These are phyloP conservation scores for Rusavskia elegans DNA, from an alignment of 495 filamentous ascomycete genomes.

Conservation along the genomic window DNA sequence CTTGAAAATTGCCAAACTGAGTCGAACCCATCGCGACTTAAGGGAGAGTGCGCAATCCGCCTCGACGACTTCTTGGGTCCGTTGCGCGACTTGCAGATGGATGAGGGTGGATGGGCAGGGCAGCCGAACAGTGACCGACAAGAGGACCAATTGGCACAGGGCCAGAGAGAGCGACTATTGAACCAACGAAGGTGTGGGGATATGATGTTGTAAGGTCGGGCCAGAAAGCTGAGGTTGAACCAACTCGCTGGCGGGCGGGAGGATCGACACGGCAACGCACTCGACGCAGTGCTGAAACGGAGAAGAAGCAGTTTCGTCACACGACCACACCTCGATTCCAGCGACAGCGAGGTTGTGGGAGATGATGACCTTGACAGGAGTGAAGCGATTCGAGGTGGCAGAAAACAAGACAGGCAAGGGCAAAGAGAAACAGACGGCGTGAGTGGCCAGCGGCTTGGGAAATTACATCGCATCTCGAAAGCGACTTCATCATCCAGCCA, in stretches of 20 bases:
- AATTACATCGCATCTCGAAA: background rate
- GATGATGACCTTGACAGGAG: too few relatives aligned
- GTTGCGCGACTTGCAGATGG: background rate
- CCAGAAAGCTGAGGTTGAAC: too few relatives aligned
- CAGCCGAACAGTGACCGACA: background rate
- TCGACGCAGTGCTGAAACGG: background rate
- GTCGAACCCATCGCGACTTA: conserved; percentile 37
- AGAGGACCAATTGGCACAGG: background rate
- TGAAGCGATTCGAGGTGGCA: background rate
- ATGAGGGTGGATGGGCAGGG: background rate
- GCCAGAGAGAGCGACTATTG: background rate
- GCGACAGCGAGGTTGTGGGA: background rate
- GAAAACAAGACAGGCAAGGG: background rate
- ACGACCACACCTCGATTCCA: background rate
- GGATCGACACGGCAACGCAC: conserved; percentile 8
- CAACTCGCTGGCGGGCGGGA: background rate
- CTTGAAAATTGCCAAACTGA: conserved; percentile 81
- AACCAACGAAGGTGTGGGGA: too few relatives aligned
- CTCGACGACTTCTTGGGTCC: background rate
- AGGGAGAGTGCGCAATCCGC: background rate
- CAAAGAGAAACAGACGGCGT: background rate
- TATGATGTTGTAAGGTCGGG: too few relatives aligned
- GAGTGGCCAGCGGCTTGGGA: background rate
- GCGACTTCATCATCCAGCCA: background rate
- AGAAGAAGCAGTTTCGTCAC: too few relatives aligned